Conservation (phyloP, 2,329 filamentous ascomycete genomes). For the Pseudogymnoascus sp. region DNA sequence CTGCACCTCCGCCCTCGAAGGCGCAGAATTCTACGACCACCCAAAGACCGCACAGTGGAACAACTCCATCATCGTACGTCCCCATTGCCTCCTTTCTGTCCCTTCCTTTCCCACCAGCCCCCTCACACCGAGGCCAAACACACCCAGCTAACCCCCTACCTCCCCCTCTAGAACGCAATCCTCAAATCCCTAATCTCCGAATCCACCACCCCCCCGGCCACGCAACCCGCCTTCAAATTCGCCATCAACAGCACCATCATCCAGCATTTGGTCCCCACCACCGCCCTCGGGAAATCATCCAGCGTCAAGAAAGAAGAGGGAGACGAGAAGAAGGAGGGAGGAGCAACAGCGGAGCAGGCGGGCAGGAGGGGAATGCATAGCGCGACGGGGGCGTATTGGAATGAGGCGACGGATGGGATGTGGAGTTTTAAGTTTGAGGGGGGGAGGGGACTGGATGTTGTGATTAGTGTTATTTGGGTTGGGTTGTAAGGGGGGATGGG, state of each 20-base stretch:
- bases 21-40: slow-evolving; percentile 78
- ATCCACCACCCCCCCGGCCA: slow-evolving; percentile 49
- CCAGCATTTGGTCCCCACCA: slow-evolving; percentile 74
- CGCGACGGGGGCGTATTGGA: slow-evolving; percentile 81
- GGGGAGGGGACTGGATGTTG: slow-evolving; percentile 62
- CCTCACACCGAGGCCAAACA: not conserved
- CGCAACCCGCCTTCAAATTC: slow-evolving; percentile 74
- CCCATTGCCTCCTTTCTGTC: slow-evolving; percentile 11
- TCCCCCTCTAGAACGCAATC: slow-evolving; percentile 58
- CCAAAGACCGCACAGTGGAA: slow-evolving; percentile 83
- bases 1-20: slow-evolving; percentile 70
- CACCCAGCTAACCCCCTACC: not conserved
- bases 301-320: slow-evolving; percentile 37
- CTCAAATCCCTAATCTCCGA: slow-evolving; percentile 73
- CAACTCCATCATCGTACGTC: slow-evolving; percentile 78
- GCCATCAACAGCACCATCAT: slow-evolving; percentile 98
- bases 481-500: slow-evolving; percentile 42
- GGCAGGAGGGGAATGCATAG: slow-evolving; percentile 87
- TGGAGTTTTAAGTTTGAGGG: slow-evolving; percentile 83
- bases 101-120: not conserved
- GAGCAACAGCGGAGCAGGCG: slow-evolving; percentile 62
- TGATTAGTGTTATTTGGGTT: slow-evolving; percentile 74
- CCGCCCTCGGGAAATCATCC: slow-evolving; percentile 55
- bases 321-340: slow-evolving; percentile 41
- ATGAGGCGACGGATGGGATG: slow-evolving; percentile 84